Evolutionary conservation across 768 basidiomycete genomes (phyloP).

Genomic region (Podaxis sp.): DNA sequence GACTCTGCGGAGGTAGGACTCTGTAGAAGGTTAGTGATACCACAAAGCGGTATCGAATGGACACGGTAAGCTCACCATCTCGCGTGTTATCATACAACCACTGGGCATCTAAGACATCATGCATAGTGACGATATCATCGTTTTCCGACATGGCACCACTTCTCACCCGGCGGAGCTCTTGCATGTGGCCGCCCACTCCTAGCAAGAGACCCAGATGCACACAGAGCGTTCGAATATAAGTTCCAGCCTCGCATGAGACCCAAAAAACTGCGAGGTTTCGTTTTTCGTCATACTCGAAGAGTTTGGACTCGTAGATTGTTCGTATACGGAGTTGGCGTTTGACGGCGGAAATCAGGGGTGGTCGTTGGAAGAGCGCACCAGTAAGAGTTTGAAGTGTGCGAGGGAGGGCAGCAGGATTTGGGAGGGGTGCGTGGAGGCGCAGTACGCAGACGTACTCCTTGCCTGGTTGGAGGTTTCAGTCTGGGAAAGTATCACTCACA

Average conservation of each 20-base stretch:
- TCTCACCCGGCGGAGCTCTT: constrained; percentile 92
- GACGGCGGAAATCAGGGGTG: constrained; percentile 97
- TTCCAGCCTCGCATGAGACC: constrained; percentile 98
- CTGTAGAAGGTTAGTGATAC: constrained; percentile 37
- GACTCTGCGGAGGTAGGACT: constrained; percentile 93
- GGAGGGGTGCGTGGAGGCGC: constrained; percentile 81
- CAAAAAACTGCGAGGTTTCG: constrained; percentile 96
- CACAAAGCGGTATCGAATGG: neutral
- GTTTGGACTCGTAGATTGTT: constrained; percentile 94
- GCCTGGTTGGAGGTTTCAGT: constrained; percentile 41
- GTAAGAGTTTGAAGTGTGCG: constrained; percentile 95
- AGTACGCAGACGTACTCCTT: constrained; percentile 99
- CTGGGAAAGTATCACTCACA: neutral
- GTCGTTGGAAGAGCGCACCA: constrained; percentile 97
- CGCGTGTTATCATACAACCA: constrained; percentile 98
- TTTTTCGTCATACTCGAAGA: constrained; percentile 97
- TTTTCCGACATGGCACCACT: constrained; percentile 97
- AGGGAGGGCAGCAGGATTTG: constrained; percentile 82
- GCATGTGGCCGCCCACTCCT: constrained; percentile 99
- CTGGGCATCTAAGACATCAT: constrained; percentile 98
- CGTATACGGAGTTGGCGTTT: constrained; percentile 97
- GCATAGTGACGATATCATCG: constrained; percentile 99
- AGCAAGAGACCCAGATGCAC: constrained; percentile 93
- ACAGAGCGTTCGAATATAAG: constrained; percentile 94
- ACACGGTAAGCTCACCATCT: constrained; percentile 61